A percentile compares a stretch with the other conserved stretches of the same genome.
These are phyloP conservation scores for Sideroxylon spinosum DNA, from an alignment of 179 eudicot species.

Conservation along the genomic window DNA sequence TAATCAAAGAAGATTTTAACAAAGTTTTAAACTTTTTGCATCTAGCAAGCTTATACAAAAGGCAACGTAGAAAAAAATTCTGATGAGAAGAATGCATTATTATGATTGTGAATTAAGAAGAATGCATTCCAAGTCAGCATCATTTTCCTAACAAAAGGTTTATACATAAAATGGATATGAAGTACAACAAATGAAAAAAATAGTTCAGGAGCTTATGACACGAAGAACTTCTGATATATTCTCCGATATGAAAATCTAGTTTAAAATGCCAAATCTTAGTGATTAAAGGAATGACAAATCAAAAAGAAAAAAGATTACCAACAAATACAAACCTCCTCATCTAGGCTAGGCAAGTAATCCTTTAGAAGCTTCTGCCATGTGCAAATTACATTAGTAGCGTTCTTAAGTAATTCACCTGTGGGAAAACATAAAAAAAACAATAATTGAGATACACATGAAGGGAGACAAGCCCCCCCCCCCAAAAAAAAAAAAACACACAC, in stretches of 20 bases:
- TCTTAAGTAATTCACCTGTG: slow-evolving; percentile 55
- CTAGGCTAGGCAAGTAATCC: slow-evolving; percentile 59
- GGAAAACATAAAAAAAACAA: slow-evolving; percentile 16
- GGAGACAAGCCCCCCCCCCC: neutral
- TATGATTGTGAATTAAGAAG: too few relatives aligned
- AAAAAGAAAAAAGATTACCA: neutral
- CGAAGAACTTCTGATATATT: neutral
- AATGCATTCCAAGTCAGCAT: neutral
- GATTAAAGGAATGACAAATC: neutral
- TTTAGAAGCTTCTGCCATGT: slow-evolving; percentile 69
- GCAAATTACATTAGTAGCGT: slow-evolving; percentile 37
- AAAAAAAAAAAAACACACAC: too few relatives aligned
- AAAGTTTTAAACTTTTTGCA: neutral
- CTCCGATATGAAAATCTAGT: neutral
- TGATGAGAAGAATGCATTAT: too few relatives aligned
- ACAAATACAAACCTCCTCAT: slow-evolving; percentile 63
- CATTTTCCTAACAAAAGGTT: neutral
- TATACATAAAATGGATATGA: neutral
- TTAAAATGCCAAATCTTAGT: neutral
- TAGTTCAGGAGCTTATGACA: neutral
- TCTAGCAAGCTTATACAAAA: neutral
- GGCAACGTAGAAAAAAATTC: too few relatives aligned
- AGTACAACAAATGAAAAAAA: neutral
- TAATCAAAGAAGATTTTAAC: neutral
- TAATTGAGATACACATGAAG: neutral